Conservation (phyloP, 306 rosid genomes). For the Albizia julibrissin region DNA sequence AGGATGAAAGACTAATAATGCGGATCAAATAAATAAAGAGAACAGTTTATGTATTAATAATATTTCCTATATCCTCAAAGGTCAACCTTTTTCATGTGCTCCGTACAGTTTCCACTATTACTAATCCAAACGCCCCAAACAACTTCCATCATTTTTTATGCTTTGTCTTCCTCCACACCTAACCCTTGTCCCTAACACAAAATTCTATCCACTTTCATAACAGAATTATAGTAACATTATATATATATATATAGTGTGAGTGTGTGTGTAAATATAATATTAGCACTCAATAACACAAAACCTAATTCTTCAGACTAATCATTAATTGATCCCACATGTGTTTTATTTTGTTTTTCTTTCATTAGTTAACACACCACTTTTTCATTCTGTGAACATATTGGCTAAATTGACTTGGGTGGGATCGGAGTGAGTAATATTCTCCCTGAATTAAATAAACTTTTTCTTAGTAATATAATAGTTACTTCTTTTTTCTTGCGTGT, state of each 20-base stretch:
- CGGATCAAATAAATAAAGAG: too few species aligned
- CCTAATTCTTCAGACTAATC: background rate
- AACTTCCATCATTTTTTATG: background rate
- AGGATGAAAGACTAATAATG: too few species aligned
- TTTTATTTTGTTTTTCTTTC: background rate
- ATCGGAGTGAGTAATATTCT: too few species aligned
- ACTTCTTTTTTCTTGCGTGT: too few species aligned
- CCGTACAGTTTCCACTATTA: background rate
- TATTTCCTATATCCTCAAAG: background rate
- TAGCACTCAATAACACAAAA: background rate
- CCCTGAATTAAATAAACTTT: too few species aligned
- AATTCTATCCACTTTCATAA: background rate
- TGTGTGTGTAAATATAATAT: too few species aligned
- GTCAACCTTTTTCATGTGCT: slow-evolving; percentile 13
- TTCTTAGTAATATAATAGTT: too few species aligned
- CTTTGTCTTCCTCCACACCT: slow-evolving; percentile 5
- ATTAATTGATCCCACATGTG: background rate
- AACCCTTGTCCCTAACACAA: slow-evolving; percentile 21
- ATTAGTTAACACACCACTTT: slow-evolving; percentile 28
- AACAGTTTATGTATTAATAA: too few species aligned
- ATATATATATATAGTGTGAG: too few species aligned
- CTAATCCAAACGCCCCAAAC: background rate
- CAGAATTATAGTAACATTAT: background rate
- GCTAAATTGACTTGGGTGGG: background rate
- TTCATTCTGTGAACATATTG: background rate